A percentile compares a stretch with the other conserved stretches of the same genome.
Conservation (phyloP, 2,329 filamentous ascomycete genomes). For the Neurospora sp. region DNA sequence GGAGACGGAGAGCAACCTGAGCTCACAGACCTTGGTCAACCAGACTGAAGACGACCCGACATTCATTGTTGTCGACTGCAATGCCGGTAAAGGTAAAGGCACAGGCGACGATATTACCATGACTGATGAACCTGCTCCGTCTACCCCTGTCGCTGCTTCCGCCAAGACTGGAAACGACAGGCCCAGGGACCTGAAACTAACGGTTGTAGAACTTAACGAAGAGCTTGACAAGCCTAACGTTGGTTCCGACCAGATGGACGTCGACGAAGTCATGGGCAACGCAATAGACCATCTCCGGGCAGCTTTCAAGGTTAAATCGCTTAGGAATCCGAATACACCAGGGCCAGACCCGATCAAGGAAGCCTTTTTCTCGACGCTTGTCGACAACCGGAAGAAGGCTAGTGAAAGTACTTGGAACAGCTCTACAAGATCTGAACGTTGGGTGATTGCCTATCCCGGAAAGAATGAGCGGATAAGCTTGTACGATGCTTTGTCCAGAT, state of each 20-base stretch:
- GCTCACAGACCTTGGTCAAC: constrained; percentile 43
- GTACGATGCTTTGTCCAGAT: constrained; percentile 74
- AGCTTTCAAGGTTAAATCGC: constrained; percentile 63
- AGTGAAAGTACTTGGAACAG: constrained; percentile 33
- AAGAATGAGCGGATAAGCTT: constrained; percentile 48
- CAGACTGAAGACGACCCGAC: constrained; percentile 29
- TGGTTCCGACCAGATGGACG: constrained; percentile 71
- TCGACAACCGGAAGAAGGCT: constrained; percentile 48
- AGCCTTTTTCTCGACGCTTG: constrained; percentile 52
- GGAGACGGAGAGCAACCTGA: constrained; percentile 36
- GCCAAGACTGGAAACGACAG: neutral
- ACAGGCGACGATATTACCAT: constrained; percentile 18
- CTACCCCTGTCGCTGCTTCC: neutral
- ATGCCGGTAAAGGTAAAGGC: constrained; percentile 2
- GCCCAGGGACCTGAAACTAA: constrained; percentile 12
- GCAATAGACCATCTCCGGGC: constrained; percentile 85
- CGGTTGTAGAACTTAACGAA: constrained; percentile 14
- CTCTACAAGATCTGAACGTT: constrained; percentile 48
- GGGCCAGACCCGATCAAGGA: constrained; percentile 65
- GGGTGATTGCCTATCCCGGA: constrained; percentile 50
- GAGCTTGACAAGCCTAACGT: constrained; percentile 20
- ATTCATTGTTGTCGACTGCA: constrained; percentile 24
- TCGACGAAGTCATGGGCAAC: constrained; percentile 90
- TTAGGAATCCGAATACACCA: constrained; percentile 39
- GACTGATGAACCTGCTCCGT: constrained; percentile 11